Evolutionary conservation across 306 rosid genomes (phyloP), one percentile per base, ranked within the genome.

Genomic region (Abrus pulchellus): DNA sequence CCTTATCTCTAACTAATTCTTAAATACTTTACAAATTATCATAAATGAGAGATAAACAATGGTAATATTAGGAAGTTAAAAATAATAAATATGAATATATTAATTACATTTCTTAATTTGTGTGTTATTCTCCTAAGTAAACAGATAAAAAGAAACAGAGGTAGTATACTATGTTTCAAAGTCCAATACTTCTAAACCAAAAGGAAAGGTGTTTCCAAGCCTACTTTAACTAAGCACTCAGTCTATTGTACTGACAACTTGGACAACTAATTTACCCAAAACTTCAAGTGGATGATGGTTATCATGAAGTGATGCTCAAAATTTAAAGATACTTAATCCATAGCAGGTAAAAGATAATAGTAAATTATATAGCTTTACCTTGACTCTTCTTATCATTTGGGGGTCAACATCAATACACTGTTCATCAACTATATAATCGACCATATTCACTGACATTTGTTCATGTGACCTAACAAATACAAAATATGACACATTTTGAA

Each of bases 361-460:
- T 43, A 60, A 73, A 79, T 20, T 30, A 56, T 12, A 20, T 36
- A 64, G 74, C 62, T 72, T 53, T 72, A 93, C 97, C 95, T 93
- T 90, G 74, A 85, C 97, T 83, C 84, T 89, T 87, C 56, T 91
- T 61, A 90, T 78, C 97, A 93, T 93, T 67, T 80, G 90, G 32
- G 87, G 64, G 59, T 90, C 93, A 66, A 91, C 78, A 47, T 93
- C 99, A 84, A 94, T 91, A 71, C 82, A 71, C 86, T 94, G 97
- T 75, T 90, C 88, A 79, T 93, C 89, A 63, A 93, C 95, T 45
- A 93, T 90, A 86, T 91, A 81, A 78, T 94, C 97, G 41, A 94
- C 84, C 94, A 94, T 74, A 77, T 93, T 70, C 54, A 89, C 97
- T 5, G 99, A 94, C 99, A 94, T 94, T 70, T 83, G 86, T 72